Evolutionary conservation across 1,139 yeast species (phyloP).

Genomic region (Taphrina deformans): DNA sequence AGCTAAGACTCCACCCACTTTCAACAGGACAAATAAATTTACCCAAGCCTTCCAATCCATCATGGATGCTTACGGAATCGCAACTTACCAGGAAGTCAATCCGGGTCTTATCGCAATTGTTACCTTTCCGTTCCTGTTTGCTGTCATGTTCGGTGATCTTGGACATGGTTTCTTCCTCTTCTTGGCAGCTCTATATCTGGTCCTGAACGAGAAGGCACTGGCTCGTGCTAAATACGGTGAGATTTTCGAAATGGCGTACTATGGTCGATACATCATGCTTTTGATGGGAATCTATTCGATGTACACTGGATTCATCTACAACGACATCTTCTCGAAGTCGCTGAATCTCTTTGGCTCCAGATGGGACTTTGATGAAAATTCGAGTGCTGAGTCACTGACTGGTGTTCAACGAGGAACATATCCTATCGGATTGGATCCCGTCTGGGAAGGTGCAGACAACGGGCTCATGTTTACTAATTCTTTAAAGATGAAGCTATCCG

Average conservation of each 20-base stretch:
- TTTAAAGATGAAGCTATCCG: constrained; percentile 92
- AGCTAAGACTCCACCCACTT: constrained; percentile 88
- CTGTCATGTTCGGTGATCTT: constrained; percentile 97
- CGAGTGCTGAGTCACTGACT: constrained; percentile 61
- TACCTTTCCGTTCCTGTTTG: constrained; percentile 98
- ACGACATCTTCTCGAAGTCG: constrained; percentile 87
- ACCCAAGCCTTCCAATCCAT: constrained; percentile 89
- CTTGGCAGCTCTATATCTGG: constrained; percentile 68
- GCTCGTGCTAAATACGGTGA: constrained; percentile 76
- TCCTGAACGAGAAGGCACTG: constrained; percentile 65
- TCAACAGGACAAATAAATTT: constrained; percentile 84
- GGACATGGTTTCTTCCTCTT: constrained; percentile 89
- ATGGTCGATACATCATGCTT: constrained; percentile 84
- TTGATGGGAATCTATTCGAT: constrained; percentile 92
- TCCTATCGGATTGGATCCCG: constrained; percentile 84
- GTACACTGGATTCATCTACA: constrained; percentile 89
- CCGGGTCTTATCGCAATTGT: constrained; percentile 94
- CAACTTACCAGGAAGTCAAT: constrained; percentile 90
- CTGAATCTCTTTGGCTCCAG: constrained; percentile 83
- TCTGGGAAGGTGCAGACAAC: constrained; percentile 97
- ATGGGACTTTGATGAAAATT: constrained; percentile 85
- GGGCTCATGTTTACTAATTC: constrained; percentile 86
- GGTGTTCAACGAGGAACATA: constrained; percentile 71
- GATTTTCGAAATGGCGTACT: constrained; percentile 92
- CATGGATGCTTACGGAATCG: constrained; percentile 93